These are phyloP conservation scores for Osmanthus fragrans DNA, from an alignment of 257 asterid genomes.

Conservation along the genomic window DNA sequence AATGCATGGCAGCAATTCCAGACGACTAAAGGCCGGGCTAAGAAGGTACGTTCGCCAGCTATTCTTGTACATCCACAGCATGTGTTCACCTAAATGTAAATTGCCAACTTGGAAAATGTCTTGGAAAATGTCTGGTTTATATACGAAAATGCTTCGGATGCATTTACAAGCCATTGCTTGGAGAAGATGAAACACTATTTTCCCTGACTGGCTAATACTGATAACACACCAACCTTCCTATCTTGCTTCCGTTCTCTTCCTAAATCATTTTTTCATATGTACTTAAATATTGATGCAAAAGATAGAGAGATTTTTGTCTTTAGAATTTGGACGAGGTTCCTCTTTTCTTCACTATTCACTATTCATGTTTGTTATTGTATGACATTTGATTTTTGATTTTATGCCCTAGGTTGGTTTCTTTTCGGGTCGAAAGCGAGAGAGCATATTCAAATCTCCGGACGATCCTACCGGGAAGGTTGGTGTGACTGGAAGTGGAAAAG, in stretches of 20 bases:
- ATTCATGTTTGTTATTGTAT: background rate
- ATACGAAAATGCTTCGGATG: background rate
- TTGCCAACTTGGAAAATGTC: background rate
- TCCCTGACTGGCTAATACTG: background rate
- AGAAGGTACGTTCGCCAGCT: conserved; percentile 55
- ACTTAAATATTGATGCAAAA: background rate
- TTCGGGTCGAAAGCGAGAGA: conserved; percentile 94
- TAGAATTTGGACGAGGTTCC: background rate
- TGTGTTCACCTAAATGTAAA: background rate
- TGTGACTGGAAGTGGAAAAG: conserved; percentile 96
- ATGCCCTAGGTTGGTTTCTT: conserved; percentile 76
- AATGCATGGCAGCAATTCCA: conserved; percentile 99
- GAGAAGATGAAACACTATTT: background rate
- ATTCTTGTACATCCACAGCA: background rate
- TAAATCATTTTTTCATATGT: background rate
- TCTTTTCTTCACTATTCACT: background rate
- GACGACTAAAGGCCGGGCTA: conserved; percentile 85
- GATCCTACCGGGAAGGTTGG: conserved; percentile 96
- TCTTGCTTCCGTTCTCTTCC: background rate
- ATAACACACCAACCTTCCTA: background rate
- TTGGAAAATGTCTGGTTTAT: background rate
- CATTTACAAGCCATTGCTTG: background rate
- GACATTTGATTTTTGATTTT: conserved; percentile 1
- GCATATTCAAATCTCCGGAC: conserved; percentile 94
- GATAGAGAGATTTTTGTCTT: background rate